Evolutionary conservation across 805 yeast genomes (phyloP).

Genomic region (Saccharomycopsis sp.): DNA sequence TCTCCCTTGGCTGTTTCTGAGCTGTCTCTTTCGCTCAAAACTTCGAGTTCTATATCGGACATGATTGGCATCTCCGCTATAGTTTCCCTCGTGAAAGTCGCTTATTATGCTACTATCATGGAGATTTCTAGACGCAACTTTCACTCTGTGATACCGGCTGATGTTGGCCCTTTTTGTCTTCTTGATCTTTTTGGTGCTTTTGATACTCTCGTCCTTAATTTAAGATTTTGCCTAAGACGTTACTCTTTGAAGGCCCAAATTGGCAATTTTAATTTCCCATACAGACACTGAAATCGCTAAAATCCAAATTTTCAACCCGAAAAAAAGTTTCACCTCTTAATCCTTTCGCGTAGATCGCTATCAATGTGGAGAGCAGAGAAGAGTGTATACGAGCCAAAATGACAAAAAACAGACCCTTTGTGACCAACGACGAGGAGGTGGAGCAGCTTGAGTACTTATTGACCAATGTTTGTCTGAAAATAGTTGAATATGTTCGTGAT

Average conservation of each 20-base stretch:
- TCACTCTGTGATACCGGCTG: too few species aligned
- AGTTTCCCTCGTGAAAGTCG: too few species aligned
- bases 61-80: neutral
- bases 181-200: neutral
- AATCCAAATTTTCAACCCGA: neutral
- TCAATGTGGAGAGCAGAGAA: too few species aligned
- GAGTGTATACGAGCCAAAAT: neutral
- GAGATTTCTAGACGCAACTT: too few species aligned
- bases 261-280: neutral
- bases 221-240: too few species aligned
- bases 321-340: neutral
- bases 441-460: slow-evolving; percentile 5
- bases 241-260: neutral
- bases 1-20: neutral
- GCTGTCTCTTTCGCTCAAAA: neutral
- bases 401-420: slow-evolving; percentile 1
- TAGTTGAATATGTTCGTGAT: neutral
- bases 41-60: neutral
- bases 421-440: slow-evolving; percentile 1
- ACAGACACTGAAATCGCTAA: neutral
- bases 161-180: neutral
- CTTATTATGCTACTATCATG: too few species aligned
- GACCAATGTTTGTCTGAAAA: neutral
- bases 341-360: too few species aligned
- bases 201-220: neutral